Evolutionary conservation across 75 land plant genomes (phyloP).

Genomic region (Adiantum capillusveneris): DNA sequence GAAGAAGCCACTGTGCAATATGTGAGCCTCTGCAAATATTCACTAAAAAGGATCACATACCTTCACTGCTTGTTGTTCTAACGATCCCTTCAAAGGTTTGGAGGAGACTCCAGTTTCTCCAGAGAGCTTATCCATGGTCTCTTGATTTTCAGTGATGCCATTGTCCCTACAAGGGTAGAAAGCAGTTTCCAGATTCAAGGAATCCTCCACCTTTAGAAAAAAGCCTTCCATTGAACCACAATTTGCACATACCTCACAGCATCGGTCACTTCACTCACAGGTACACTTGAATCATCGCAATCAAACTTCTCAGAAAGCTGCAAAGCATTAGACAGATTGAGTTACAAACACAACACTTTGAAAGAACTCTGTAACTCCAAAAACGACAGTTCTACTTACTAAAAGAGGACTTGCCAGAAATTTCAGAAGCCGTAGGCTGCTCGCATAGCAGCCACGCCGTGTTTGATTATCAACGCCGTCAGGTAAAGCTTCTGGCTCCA

Average conservation of each 20-base stretch:
- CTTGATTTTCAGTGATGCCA: not conserved
- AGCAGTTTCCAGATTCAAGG: no score
- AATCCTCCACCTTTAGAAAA: no score
- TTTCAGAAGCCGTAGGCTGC: conserved; percentile 23
- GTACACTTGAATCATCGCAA: not conserved
- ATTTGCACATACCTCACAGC: no score
- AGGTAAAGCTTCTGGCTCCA: conserved; percentile 20
- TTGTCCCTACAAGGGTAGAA: not conserved
- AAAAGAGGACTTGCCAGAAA: conserved; percentile 16
- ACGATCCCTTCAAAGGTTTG: not conserved
- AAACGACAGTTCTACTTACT: not conserved
- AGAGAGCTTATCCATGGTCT: not conserved
- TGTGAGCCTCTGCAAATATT: no score
- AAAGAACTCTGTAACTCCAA: no score
- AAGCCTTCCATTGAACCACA: no score
- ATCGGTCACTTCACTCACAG: not conserved
- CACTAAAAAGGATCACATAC: no score
- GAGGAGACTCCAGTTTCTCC: not conserved
- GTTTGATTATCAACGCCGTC: conserved; percentile 26
- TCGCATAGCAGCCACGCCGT: conserved; percentile 26
- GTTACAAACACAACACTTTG: no score
- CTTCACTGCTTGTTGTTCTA: no score
- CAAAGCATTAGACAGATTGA: no score
- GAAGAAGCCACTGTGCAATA: no score
- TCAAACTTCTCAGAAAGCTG: conserved; percentile 3